A percentile compares a stretch with the other conserved stretches of the same genome.
Conservation (phyloP, 2,329 filamentous ascomycete species). For the Paramyrothecium sp. region DNA sequence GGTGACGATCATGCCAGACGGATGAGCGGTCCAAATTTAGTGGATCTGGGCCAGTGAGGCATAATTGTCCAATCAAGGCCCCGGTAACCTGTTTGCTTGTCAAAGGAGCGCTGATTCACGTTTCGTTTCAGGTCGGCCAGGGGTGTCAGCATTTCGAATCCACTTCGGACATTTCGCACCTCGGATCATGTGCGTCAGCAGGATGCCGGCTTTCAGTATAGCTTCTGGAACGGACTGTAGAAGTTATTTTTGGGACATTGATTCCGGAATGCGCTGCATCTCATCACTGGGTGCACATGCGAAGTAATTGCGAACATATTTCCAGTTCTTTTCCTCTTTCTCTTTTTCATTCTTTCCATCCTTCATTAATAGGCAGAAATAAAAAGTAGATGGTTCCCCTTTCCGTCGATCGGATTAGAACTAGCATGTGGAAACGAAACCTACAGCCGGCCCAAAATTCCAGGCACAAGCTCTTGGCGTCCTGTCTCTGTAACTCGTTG, state of each 20-base stretch:
- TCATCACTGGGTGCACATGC: no score
- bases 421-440: neutral
- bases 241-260: neutral
- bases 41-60: neutral
- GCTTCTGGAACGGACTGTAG: neutral
- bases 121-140: neutral
- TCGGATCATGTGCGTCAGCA: neutral
- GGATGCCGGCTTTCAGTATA: neutral
- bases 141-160: neutral
- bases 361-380: no score
- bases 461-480: neutral
- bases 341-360: no score
- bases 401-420: no score
- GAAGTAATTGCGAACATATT: neutral
- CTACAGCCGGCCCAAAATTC: neutral
- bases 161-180: neutral
- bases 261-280: no score
- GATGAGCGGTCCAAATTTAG: neutral
- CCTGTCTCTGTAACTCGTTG: neutral
- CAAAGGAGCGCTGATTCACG: neutral
- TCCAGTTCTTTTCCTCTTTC: neutral
- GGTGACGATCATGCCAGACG: neutral
- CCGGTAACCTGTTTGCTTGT: neutral
- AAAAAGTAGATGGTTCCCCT: no score
- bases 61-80: neutral